These are phyloP conservation scores for Boletus tylopilopsis DNA, from an alignment of 768 basidiomycete species.

Conservation along the genomic window DNA sequence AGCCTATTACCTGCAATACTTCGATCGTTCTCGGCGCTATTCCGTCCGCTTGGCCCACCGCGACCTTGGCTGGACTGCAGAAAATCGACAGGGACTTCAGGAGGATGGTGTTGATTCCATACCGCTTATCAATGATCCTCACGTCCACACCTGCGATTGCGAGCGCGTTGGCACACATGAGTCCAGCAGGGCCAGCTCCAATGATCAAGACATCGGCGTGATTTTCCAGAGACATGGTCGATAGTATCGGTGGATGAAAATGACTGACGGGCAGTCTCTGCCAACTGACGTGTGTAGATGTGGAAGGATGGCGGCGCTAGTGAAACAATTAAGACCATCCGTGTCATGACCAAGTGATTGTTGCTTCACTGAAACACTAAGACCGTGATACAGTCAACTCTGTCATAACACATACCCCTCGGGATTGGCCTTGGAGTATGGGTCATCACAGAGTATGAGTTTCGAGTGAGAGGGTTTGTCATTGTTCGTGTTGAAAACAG, in stretches of 20 bases:
- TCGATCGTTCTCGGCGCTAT: neutral
- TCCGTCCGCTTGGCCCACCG: conserved; percentile 53
- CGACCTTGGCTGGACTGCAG: conserved; percentile 38
- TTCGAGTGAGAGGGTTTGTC: too few species aligned
- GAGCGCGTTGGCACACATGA: conserved; percentile 65
- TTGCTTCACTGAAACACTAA: too few species aligned
- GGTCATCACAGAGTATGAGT: too few species aligned
- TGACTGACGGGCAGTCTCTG: too few species aligned
- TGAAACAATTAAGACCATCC: too few species aligned
- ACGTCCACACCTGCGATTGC: conserved; percentile 41
- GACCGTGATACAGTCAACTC: too few species aligned
- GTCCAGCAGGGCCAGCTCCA: conserved; percentile 50
- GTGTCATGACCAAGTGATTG: too few species aligned
- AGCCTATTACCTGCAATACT: neutral
- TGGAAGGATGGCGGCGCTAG: too few species aligned
- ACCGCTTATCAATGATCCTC: conserved; percentile 48
- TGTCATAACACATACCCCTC: too few species aligned
- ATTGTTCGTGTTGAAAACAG: too few species aligned
- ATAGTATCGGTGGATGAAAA: neutral
- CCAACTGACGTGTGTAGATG: too few species aligned
- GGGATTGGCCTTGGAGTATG: too few species aligned
- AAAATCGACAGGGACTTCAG: neutral
- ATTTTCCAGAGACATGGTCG: conserved; percentile 24
- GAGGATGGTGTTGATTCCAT: conserved; percentile 1
- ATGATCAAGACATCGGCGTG: conserved; percentile 45